A percentile compares a stretch with the other conserved stretches of the same genome.
These are phyloP conservation scores for Aureobasidium sp. DNA, from an alignment of 2,329 filamentous ascomycete genomes.

Conservation along the genomic window DNA sequence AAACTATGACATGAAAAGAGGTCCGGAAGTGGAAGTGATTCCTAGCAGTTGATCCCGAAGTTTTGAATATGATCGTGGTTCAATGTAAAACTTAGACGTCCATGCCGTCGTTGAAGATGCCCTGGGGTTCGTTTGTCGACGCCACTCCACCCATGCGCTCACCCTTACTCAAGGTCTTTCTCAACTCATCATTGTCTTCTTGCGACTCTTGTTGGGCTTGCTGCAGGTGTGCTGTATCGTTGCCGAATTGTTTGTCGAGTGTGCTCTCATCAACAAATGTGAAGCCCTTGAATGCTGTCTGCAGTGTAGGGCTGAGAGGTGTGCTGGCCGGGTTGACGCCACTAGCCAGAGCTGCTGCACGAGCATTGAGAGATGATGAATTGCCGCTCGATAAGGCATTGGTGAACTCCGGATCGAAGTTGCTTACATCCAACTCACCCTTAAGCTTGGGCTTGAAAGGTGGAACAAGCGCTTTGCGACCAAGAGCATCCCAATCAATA, in stretches of 20 bases:
- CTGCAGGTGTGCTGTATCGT: slow-evolving; percentile 23
- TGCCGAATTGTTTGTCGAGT: slow-evolving; percentile 44
- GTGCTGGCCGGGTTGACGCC: slow-evolving; percentile 80
- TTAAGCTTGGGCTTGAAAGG: slow-evolving; percentile 98
- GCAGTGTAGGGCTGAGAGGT: slow-evolving; percentile 86
- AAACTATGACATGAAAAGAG: background rate
- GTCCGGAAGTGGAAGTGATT: background rate
- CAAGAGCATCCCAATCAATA: slow-evolving; percentile 81
- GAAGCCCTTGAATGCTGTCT: slow-evolving; percentile 97
- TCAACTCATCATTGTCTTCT: slow-evolving; percentile 24
- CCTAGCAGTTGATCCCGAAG: background rate
- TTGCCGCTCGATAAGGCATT: slow-evolving; percentile 82
- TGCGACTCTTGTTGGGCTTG: slow-evolving; percentile 25
- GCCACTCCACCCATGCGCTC: slow-evolving; percentile 46
- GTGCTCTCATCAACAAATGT: slow-evolving; percentile 98
- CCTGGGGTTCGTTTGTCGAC: slow-evolving; percentile 33
- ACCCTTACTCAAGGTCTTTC: slow-evolving; percentile 29
- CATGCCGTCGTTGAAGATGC: slow-evolving; percentile 39
- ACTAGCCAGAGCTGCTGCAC: slow-evolving; percentile 75
- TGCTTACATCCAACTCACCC: slow-evolving; percentile 91
- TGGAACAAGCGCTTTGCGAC: slow-evolving; percentile 85
- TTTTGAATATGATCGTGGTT: background rate
- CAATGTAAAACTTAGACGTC: slow-evolving; percentile 24
- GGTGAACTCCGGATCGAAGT: slow-evolving; percentile 98
- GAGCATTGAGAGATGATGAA: slow-evolving; percentile 78